These are phyloP conservation scores for Podaxis carcinomalis DNA, from an alignment of 768 basidiomycete species.

Conservation along the genomic window DNA sequence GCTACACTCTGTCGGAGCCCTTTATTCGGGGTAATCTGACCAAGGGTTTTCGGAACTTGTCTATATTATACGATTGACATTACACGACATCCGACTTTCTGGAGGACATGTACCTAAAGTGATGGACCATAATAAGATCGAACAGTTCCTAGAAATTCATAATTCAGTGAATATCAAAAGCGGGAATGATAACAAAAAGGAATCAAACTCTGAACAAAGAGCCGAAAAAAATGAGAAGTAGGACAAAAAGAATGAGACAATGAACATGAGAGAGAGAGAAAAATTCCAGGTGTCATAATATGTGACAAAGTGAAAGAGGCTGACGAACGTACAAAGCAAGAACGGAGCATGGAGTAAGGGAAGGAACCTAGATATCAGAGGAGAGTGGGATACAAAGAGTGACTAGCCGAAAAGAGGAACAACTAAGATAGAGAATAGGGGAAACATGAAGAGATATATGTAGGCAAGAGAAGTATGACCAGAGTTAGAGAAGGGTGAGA, in stretches of 20 bases:
- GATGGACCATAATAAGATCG: not conserved
- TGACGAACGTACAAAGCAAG: slow-evolving; percentile 13
- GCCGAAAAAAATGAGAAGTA: not conserved
- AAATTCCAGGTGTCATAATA: not conserved
- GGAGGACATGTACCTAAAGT: not conserved
- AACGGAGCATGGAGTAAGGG: slow-evolving; percentile 1
- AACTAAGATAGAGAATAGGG: not conserved
- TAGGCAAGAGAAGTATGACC: too few relatives aligned
- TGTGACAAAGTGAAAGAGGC: not conserved
- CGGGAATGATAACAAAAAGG: not conserved
- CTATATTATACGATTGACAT: slow-evolving; percentile 4
- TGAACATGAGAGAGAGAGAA: not conserved
- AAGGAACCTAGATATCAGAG: not conserved
- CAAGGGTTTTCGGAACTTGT: not conserved
- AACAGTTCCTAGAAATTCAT: slow-evolving; percentile 4
- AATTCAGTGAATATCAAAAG: slow-evolving; percentile 1
- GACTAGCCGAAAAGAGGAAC: not conserved
- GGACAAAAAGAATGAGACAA: slow-evolving; percentile 9
- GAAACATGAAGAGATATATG: too few relatives aligned
- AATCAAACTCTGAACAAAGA: not conserved
- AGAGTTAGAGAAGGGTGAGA: not conserved
- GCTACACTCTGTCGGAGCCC: too few relatives aligned
- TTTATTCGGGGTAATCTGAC: too few relatives aligned
- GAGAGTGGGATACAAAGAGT: not conserved
- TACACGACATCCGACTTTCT: not conserved